Base-by-base conservation (phyloP, 2,329 filamentous ascomycete genomes). In the Verticillium dahliae region DNA sequence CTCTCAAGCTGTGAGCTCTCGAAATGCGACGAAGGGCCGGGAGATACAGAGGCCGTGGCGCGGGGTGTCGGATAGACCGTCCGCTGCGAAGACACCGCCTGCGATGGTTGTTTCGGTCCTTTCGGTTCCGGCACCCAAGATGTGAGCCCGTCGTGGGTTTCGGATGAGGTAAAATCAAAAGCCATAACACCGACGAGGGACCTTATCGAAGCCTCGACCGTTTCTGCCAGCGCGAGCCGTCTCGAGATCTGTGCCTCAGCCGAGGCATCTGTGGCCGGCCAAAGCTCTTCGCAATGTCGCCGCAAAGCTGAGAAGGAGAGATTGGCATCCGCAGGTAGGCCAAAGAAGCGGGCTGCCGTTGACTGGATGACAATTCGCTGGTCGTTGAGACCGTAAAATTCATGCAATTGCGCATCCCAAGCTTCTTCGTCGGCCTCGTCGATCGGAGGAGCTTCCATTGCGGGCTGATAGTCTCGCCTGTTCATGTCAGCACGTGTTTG, bases 361-460 rank as follows among this genome's bases (percentile, higher is more conserved):
- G 64, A 59, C 15, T 63, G 63, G 9, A 61, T 39, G 4, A 65
- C 38, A 11, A 65, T 45, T 3, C 64, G 64, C 15, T 61, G 57
- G 50, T 61, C 61, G 38, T 57, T 35, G 6, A 55, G 14, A 18
- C 22, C 11, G 1, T 63, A 37, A 11, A 65, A 60, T n/a, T 63
- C 45, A 50, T 58, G 58, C 14, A 65, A 54, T 33, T 58, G 61
- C 37, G 61, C 55, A 54, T 65, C 64, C 64, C 64, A 65, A 2
- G 57, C 58, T 18, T 54, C 52, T 15, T 65, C 41, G 22, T 60
- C 58, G 34, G 56, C 57, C 4, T 58, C 37, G 4, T 35, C 39
- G 34, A 65, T 35, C 33, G 64, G 64, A 14, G 64, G 64, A 4
- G 63, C 61, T 27, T 65, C 64, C 31, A 65, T 65, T 9, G 59